Evolutionary conservation across 768 basidiomycete species (phyloP).

Genomic region (Termitomyces sp.): DNA sequence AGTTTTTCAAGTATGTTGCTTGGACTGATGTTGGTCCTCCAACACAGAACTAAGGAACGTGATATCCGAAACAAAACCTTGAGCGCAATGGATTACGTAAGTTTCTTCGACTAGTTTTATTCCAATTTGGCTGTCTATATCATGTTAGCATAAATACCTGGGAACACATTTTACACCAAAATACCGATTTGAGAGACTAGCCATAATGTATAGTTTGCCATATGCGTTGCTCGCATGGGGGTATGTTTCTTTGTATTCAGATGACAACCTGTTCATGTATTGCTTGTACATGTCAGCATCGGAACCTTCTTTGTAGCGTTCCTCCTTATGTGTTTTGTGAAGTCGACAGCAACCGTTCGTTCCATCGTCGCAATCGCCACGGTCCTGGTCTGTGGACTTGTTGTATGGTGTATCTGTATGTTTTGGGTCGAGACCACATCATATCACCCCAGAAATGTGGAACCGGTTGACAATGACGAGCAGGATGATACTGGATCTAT

Average conservation of each 20-base stretch:
- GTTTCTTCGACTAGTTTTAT: too few species aligned
- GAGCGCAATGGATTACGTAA: too few species aligned
- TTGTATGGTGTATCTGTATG: neutral
- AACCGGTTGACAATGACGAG: neutral
- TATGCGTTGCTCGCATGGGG: neutral
- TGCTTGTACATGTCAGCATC: neutral
- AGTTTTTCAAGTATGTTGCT: constrained; percentile 38
- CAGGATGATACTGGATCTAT: neutral
- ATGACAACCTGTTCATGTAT: neutral
- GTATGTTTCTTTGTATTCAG: too few species aligned
- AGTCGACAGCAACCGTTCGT: neutral
- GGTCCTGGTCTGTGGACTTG: neutral
- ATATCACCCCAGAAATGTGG: too few species aligned
- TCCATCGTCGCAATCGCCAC: neutral
- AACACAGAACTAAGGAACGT: constrained; percentile 25
- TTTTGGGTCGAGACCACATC: neutral
- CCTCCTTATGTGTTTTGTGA: neutral
- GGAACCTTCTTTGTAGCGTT: neutral
- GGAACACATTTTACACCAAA: neutral
- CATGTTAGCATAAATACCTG: neutral
- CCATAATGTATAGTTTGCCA: neutral
- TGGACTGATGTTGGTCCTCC: constrained; percentile 35
- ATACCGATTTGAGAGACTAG: neutral
- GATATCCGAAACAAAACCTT: too few species aligned
- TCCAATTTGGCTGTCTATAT: neutral